phyloP scores from a whole-genome alignment of 2,329 filamentous ascomycete species.

The Elsinoe perseae region DNA sequence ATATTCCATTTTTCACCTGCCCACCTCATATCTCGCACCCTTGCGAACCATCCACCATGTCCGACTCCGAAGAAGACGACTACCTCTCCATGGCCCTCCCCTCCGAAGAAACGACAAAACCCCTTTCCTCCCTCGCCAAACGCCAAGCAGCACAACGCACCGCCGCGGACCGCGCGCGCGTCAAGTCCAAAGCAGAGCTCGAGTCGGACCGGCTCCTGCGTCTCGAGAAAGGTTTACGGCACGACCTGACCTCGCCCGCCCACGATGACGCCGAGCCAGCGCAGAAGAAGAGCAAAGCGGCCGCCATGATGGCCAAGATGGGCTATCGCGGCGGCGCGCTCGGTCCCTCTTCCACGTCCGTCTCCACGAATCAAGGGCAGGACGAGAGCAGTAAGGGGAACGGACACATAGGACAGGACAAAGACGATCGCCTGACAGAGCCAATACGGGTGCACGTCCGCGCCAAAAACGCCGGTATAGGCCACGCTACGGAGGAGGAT shows the following conservation, averaged over 20 bases:
- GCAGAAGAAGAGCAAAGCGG: constrained; percentile 62
- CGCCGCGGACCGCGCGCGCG: constrained; percentile 53
- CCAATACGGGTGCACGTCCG: constrained; percentile 72
- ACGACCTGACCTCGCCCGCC: constrained; percentile 43
- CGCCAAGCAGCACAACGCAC: constrained; percentile 45
- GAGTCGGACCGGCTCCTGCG: constrained; percentile 49
- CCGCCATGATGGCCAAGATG: constrained; percentile 95
- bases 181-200: constrained; percentile 73
- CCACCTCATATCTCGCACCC: too few relatives aligned
- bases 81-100: constrained; percentile 94
- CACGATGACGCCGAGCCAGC: constrained; percentile 64
- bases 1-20: background rate
- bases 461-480: constrained; percentile 74
- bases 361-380: too few relatives aligned
- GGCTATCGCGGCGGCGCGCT: constrained; percentile 76
- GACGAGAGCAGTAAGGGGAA: too few relatives aligned
- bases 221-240: constrained; percentile 1
- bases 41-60: constrained; percentile 9
- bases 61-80: constrained; percentile 64
- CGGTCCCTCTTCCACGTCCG: too few relatives aligned
- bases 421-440: constrained; percentile 47
- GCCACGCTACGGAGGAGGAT: constrained; percentile 75
- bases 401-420: constrained; percentile 21
- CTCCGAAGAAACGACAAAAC: constrained; percentile 42
- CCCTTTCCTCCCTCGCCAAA: constrained; percentile 49